A percentile compares a stretch with the other conserved stretches of the same genome.
Conservation (phyloP, 2,329 filamentous ascomycete genomes). For the Pseudopithomyces maydicus region DNA sequence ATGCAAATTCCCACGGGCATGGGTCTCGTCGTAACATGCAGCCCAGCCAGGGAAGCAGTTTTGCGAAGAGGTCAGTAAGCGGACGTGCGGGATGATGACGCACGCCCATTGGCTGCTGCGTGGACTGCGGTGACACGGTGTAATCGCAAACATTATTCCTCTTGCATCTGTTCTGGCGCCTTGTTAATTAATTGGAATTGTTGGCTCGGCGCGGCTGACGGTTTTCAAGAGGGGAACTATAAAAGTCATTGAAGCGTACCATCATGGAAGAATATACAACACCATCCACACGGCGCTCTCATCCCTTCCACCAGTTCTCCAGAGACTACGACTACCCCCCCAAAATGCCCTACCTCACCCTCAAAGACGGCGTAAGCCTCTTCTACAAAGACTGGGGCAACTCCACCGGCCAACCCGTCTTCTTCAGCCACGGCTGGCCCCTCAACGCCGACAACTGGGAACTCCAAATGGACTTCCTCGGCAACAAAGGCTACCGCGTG, state of each 20-base stretch:
- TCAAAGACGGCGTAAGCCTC: slow-evolving; percentile 7
- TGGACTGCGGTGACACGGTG: not conserved
- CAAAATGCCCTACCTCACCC: slow-evolving; percentile 7
- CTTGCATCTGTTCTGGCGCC: not conserved
- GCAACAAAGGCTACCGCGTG: slow-evolving; percentile 44
- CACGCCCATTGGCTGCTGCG: not conserved
- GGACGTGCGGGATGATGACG: not conserved
- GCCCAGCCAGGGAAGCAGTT: not conserved
- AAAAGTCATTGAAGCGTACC: not conserved
- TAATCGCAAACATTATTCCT: not conserved
- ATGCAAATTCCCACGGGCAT: not conserved
- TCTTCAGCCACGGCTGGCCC: slow-evolving; percentile 50
- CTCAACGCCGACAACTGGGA: slow-evolving; percentile 49
- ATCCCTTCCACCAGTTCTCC: not conserved
- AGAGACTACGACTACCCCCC: not conserved
- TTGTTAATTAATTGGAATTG: not conserved
- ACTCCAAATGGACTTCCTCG: slow-evolving; percentile 48
- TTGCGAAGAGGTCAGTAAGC: not conserved
- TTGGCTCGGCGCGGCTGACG: not conserved
- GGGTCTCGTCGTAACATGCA: not conserved
- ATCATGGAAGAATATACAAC: not conserved
- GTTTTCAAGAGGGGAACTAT: not conserved
- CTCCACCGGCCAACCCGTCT: slow-evolving; percentile 36
- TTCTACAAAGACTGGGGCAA: slow-evolving; percentile 43
- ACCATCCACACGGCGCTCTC: not conserved